Percentiles rank a stretch among this genome's conserved stretches.
Evolutionary conservation across 352 stramenopile genomes (phyloP).

Genomic region (Plasmopara muralis): DNA sequence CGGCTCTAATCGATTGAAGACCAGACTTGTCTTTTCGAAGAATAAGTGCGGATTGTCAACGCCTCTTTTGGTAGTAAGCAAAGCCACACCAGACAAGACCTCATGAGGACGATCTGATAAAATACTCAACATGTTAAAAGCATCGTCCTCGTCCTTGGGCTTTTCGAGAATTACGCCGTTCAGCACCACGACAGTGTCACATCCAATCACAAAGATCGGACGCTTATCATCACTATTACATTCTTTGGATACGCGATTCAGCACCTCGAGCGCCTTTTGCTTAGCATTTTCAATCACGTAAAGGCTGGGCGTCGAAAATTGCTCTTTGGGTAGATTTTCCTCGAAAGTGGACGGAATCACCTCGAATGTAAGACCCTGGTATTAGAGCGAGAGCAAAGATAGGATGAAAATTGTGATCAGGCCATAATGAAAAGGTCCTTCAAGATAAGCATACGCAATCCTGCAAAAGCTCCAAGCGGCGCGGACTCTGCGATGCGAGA

Average conservation of each 20-base stretch:
- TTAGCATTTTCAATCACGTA: conserved; percentile 79
- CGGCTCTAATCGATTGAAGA: conserved; percentile 45
- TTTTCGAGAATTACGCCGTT: conserved; percentile 87
- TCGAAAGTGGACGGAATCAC: conserved; percentile 79
- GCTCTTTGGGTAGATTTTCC: conserved; percentile 70
- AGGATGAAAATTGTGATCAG: background rate
- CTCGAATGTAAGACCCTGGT: conserved; percentile 61
- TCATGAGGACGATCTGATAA: conserved; percentile 71
- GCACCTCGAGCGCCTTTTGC: conserved; percentile 72
- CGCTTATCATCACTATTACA: conserved; percentile 2
- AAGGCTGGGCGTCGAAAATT: conserved; percentile 52
- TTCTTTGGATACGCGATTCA: conserved; percentile 29
- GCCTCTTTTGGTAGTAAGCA: conserved; percentile 49
- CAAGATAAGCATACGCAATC: conserved; percentile 47
- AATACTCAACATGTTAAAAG: conserved; percentile 68
- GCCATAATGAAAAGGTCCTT: background rate
- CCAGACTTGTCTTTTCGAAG: conserved; percentile 56
- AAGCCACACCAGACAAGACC: conserved; percentile 84
- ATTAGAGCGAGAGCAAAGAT: background rate
- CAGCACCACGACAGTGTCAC: conserved; percentile 85
- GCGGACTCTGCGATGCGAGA: conserved; percentile 75
- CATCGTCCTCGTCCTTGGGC: conserved; percentile 71
- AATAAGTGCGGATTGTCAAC: conserved; percentile 52
- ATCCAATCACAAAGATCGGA: conserved; percentile 66
- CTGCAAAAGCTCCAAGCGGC: conserved; percentile 59